Evolutionary conservation across 345 rosid species (phyloP).

Genomic region (Abelmoschus esculentus): DNA sequence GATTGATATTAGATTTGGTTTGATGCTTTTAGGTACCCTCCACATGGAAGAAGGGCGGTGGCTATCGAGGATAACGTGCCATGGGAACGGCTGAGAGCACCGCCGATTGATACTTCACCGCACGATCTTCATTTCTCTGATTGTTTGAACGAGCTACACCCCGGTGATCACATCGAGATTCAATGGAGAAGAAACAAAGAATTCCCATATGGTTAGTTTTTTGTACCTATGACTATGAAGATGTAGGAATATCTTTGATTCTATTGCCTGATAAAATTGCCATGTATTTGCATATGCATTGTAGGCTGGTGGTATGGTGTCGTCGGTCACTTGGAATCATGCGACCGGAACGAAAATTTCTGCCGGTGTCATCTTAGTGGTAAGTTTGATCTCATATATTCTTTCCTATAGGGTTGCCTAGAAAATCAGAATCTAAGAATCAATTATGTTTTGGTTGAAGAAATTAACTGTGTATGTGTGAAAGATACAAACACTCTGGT

Average conservation of each 20-base stretch:
- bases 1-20: constrained; percentile 6
- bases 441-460: neutral
- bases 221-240: no score
- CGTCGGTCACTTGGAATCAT: constrained; percentile 80
- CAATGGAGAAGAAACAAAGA: constrained; percentile 95
- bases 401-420: no score
- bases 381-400: neutral
- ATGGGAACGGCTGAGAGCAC: constrained; percentile 79
- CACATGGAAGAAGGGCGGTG: constrained; percentile 59
- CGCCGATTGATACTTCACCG: constrained; percentile 59
- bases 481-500: no score
- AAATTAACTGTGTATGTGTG: neutral
- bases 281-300: neutral
- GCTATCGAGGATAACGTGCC: constrained; percentile 55
- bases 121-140: constrained; percentile 60
- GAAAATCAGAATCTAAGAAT: no score
- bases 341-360: constrained; percentile 58
- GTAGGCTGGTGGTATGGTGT: constrained; percentile 98
- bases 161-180: constrained; percentile 86
- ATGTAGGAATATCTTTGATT: no score
- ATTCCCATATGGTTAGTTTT: constrained; percentile 52
- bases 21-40: constrained; percentile 55
- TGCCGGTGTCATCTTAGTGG: constrained; percentile 38
- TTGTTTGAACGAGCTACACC: constrained; percentile 59
- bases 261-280: no score